A percentile compares a stretch with the other conserved stretches of the same genome.
Conservation (phyloP, 192 early-diverging fungal genomes). For the Coemansia sp. region DNA sequence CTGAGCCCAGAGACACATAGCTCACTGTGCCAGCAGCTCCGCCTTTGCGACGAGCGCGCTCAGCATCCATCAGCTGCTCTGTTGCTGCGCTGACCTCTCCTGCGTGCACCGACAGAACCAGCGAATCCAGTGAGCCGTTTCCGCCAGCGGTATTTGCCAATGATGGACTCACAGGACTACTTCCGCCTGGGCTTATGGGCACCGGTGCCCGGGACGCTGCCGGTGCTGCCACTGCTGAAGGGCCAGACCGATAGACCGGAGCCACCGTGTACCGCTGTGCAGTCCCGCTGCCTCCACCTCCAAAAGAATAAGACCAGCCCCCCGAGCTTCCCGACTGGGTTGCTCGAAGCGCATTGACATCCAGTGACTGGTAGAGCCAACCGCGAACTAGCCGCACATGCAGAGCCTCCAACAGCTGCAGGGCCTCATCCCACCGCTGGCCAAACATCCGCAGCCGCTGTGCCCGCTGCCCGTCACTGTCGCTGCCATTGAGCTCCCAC, state of each 20-base stretch:
- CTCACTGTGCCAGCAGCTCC: not conserved
- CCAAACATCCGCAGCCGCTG: slow-evolving; percentile 44
- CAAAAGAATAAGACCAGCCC: slow-evolving; percentile 11
- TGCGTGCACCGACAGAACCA: slow-evolving; percentile 47
- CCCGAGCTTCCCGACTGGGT: slow-evolving; percentile 2
- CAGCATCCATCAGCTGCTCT: slow-evolving; percentile 37
- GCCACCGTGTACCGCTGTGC: slow-evolving; percentile 15
- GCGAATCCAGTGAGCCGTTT: slow-evolving; percentile 27
- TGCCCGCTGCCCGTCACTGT: slow-evolving; percentile 21
- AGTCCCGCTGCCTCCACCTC: not conserved
- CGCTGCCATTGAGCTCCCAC: slow-evolving; percentile 39
- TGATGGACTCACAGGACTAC: not conserved
- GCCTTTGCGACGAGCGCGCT: slow-evolving; percentile 16
- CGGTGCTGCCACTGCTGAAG: not conserved
- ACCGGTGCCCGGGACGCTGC: not conserved
- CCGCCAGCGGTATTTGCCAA: slow-evolving; percentile 5
- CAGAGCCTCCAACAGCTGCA: slow-evolving; percentile 27
- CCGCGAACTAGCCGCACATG: slow-evolving; percentile 39
- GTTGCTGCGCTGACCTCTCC: slow-evolving; percentile 39
- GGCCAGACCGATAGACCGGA: slow-evolving; percentile 22
- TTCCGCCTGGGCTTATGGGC: slow-evolving; percentile 1
- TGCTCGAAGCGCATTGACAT: slow-evolving; percentile 9
- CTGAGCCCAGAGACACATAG: slow-evolving; percentile 33
- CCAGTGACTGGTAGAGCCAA: slow-evolving; percentile 43
- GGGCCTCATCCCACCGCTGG: slow-evolving; percentile 32